Evolutionary conservation across 2,329 filamentous ascomycete species (phyloP), one percentile per base, ranked within the genome.

Genomic region (Verticillium longisporum): DNA sequence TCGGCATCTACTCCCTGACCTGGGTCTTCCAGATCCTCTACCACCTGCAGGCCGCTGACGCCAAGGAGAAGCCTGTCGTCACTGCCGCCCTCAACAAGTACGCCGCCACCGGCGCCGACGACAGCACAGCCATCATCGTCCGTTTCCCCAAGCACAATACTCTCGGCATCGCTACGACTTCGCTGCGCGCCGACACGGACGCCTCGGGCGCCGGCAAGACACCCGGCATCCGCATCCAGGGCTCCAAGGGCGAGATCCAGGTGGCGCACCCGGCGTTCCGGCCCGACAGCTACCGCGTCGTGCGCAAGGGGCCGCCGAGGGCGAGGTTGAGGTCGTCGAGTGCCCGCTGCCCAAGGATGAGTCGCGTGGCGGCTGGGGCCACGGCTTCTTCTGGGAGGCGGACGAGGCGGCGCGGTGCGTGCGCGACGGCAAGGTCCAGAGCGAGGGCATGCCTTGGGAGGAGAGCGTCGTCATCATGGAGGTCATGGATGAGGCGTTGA

Each of bases 1-100:
- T 97, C 61, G 92, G 92, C 63, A 89, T 97, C 74, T 97, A 97
- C 78, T 86, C 90, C 56, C 77, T 97, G 64, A 96, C 91, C 36
- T 97, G 92, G 92, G 83, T 95, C 57, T 96, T 94, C 82, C 91
- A 96, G 76, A 89, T 88, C 55, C 82, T 96, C 33, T 96, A 96
- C 76, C 90, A 92, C 73, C 85, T 89, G 3, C 89, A 93, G 70
- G 82, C 87, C 2, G 80, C 87, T 66, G 81, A 83, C 21, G 78
- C 83, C 59, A 81, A 83, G 32, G 78, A 83, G 60, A 90, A 92
- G 67, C 92, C 92, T 4, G 81, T 78, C 55, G 87, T 95, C 3
- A 77, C 87, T 10, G 83, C 87, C 1, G 85, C 89, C 59, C 85
- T 92, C 68, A 86, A 85, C 70, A 89, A 89, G 71, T 91, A 91